Base-by-base conservation (phyloP, 352 stramenopile genomes). In the Sclerospora graminicola region DNA sequence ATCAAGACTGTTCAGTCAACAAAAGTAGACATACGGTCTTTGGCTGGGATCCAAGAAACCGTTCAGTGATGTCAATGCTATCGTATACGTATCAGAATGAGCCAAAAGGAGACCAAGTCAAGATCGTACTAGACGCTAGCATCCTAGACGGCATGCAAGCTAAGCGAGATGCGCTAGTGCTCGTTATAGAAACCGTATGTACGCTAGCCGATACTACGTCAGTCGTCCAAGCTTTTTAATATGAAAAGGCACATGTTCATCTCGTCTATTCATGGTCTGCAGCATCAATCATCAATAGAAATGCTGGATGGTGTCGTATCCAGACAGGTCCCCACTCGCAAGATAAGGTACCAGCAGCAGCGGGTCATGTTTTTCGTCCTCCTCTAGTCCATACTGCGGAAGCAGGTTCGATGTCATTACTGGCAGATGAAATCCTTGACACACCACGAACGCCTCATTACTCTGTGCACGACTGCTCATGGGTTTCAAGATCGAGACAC, bases 381-480 rank as follows among this genome's bases (percentile, higher is more conserved):
- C 36, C 0, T 62, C 48, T 8, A 89, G 53, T 23, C 73, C 73
- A 39, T 88, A 89, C 37, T 57, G 57, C 24, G 76, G 67, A 10
- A 87, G 58, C 32, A 89, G 45, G 35, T 85, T 83, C 40, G 75
- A 88, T 27, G 77, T 87, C 82, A 95, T 95, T 33, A 89, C 83
- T 0, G 89, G 83, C 10, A 91, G 55, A 43, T 69, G 57, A 68
- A 98, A 99, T 8, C 84, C 78, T 49, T 96, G 84, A 60, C 93
- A 98, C 13, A 99, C 95, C 1, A 98, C 91, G 61, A 98, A 98
- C 5, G 83, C 75, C 56, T 98, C 95, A 53, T 98, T 96, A 47
- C 83, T 97, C 21, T 88, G 91, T 41, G 95, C 94, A 16, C 97
- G 75, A 60, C 94, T 98, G 51, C 85, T 97, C 47, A 89, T 94